A percentile compares a stretch with the other conserved stretches of the same genome.
phyloP scores from a whole-genome alignment of 768 basidiomycete species.

The Suillus plorans region DNA sequence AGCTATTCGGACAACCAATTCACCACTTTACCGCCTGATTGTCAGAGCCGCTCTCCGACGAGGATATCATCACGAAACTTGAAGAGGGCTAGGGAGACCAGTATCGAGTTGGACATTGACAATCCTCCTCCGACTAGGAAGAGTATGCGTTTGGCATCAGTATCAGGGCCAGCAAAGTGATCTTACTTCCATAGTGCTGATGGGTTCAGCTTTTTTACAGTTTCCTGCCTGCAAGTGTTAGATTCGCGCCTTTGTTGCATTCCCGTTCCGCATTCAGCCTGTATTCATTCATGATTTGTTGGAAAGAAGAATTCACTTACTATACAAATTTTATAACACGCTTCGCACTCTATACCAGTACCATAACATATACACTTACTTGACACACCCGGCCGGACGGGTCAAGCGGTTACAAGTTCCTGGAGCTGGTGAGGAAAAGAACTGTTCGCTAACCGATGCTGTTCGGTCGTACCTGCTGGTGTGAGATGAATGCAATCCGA shows the following conservation, averaged over 20 bases:
- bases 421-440: no score
- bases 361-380: not conserved
- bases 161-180: not conserved
- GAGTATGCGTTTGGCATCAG: constrained; percentile 15
- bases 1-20: constrained; percentile 43
- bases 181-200: not conserved
- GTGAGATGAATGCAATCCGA: no score
- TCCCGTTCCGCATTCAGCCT: not conserved
- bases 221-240: not conserved
- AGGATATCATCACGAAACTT: constrained; percentile 24
- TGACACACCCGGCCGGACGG: not conserved
- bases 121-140: constrained; percentile 21
- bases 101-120: constrained; percentile 14
- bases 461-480: no score
- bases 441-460: no score
- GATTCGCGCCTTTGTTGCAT: not conserved
- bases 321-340: not conserved
- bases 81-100: constrained; percentile 24
- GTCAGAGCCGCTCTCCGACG: constrained; percentile 29
- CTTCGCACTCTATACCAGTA: not conserved
- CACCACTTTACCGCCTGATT: constrained; percentile 41
- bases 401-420: not conserved
- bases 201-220: not conserved
- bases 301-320: not conserved
- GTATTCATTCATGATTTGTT: not conserved